Percentiles rank a stretch among this genome's conserved stretches.
These are phyloP conservation scores for Passiflora organensis DNA, from an alignment of 345 rosid genomes.

Conservation along the genomic window DNA sequence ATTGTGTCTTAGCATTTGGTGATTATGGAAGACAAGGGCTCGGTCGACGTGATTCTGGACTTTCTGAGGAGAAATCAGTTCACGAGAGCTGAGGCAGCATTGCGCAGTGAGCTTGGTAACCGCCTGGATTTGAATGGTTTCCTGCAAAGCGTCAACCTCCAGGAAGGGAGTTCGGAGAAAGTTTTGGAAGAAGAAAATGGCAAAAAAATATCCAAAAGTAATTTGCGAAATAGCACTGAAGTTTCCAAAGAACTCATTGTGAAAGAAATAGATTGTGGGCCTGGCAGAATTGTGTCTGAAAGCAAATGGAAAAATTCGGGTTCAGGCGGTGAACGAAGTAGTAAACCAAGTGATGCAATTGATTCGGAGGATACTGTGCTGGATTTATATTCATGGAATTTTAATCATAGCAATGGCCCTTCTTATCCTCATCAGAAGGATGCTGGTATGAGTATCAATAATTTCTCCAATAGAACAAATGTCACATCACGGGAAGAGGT, in stretches of 20 bases:
- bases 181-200: conserved; percentile 37
- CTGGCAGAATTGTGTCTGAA: conserved; percentile 55
- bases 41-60: conserved; percentile 72
- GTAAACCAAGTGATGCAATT: conserved; percentile 36
- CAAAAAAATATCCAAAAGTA: conserved; percentile 15
- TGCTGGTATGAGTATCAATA: conserved; percentile 32
- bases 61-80: conserved; percentile 72
- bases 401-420: conserved; percentile 51
- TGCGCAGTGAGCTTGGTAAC: conserved; percentile 70
- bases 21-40: conserved; percentile 58
- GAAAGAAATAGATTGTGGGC: conserved; percentile 78
- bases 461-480: conserved; percentile 39
- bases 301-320: conserved; percentile 49
- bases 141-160: conserved; percentile 54
- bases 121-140: conserved; percentile 72
- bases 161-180: conserved; percentile 41
- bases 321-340: conserved; percentile 52
- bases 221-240: conserved; percentile 41
- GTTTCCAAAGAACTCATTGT: conserved; percentile 75
- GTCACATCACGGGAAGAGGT: conserved; percentile 53
- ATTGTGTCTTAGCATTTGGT: conserved; percentile 19
- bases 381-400: conserved; percentile 56
- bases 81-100: conserved; percentile 91
- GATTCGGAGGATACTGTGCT: conserved; percentile 48
- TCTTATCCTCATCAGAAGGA: conserved; percentile 36